Conservation (phyloP, 371 early-diverging fungal species). For the Haplosporangium sp. region DNA sequence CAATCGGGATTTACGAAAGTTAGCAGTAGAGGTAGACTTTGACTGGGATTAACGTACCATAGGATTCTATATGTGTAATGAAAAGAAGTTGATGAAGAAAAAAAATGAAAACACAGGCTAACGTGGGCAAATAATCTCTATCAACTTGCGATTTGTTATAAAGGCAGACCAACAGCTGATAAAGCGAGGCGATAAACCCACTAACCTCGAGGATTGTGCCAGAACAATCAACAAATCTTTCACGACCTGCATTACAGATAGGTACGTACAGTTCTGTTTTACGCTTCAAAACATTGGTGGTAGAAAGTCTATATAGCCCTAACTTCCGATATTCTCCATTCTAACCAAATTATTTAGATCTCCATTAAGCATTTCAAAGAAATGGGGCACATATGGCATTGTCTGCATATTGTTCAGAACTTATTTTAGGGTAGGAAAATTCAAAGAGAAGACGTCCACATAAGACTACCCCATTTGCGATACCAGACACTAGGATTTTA, state of each 20-base stretch:
- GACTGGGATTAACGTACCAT: not conserved
- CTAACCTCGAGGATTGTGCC: constrained; percentile 84
- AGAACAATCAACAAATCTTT: constrained; percentile 90
- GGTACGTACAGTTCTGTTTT: constrained; percentile 59
- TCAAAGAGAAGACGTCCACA: too few relatives aligned
- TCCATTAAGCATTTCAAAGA: constrained; percentile 71
- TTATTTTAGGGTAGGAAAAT: constrained; percentile 79
- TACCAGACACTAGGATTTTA: too few relatives aligned
- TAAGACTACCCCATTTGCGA: too few relatives aligned
- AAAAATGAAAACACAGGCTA: not conserved
- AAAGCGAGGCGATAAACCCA: constrained; percentile 60
- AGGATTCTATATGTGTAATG: too few relatives aligned
- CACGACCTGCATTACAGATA: constrained; percentile 85
- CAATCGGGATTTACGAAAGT: constrained; percentile 65
- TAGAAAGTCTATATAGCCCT: too few relatives aligned
- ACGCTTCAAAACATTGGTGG: not conserved
- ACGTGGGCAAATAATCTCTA: not conserved
- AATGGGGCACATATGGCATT: constrained; percentile 91
- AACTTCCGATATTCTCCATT: not conserved
- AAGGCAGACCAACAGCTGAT: constrained; percentile 71
- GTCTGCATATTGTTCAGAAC: constrained; percentile 85
- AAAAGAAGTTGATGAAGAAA: too few relatives aligned
- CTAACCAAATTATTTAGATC: constrained; percentile 48
- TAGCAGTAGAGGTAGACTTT: constrained; percentile 57
- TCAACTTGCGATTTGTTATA: not conserved